Percentiles rank a stretch among this genome's conserved stretches.
These are phyloP conservation scores for Leccinum longicurvipes DNA, from an alignment of 768 basidiomycete genomes.

Conservation along the genomic window DNA sequence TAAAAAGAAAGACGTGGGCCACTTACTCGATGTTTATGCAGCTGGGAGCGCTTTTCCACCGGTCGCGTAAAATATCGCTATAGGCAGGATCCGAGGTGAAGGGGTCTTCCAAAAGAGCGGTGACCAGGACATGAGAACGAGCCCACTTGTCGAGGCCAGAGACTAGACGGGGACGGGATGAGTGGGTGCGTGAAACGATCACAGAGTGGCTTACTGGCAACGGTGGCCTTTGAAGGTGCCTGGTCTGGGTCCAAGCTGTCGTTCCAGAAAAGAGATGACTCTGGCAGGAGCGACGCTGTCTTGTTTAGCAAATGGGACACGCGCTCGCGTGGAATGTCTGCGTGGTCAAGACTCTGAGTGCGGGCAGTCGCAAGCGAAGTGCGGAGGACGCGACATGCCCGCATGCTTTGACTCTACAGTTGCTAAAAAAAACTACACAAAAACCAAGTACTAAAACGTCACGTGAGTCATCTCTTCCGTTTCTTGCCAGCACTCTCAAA, in stretches of 20 bases:
- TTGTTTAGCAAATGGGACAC: conserved; percentile 50
- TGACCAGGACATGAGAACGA: conserved; percentile 55
- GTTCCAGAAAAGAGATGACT: conserved; percentile 46
- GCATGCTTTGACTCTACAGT: conserved; percentile 20
- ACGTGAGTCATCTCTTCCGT: conserved; percentile 24
- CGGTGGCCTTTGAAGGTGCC: conserved; percentile 36
- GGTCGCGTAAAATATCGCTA: conserved; percentile 40
- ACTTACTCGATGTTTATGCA: conserved; percentile 28
- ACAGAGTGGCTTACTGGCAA: conserved; percentile 43
- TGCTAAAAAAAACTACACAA: neutral
- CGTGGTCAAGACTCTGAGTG: too few relatives aligned
- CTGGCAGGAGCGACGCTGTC: conserved; percentile 42
- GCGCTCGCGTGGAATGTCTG: conserved; percentile 24
- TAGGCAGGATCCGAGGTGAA: conserved; percentile 51
- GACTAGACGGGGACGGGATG: conserved; percentile 39
- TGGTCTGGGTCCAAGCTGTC: conserved; percentile 33
- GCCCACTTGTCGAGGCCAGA: conserved; percentile 55
- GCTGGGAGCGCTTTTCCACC: conserved; percentile 43
- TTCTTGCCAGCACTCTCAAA: conserved; percentile 10
- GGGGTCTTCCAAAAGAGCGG: conserved; percentile 69
- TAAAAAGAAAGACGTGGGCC: neutral
- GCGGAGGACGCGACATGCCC: conserved; percentile 22
- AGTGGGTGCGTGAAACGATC: neutral
- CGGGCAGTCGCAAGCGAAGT: too few relatives aligned
- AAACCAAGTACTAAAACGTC: neutral